Base-by-base conservation (phyloP, 106 monocot genomes). In the Platanthera guangdongensis region DNA sequence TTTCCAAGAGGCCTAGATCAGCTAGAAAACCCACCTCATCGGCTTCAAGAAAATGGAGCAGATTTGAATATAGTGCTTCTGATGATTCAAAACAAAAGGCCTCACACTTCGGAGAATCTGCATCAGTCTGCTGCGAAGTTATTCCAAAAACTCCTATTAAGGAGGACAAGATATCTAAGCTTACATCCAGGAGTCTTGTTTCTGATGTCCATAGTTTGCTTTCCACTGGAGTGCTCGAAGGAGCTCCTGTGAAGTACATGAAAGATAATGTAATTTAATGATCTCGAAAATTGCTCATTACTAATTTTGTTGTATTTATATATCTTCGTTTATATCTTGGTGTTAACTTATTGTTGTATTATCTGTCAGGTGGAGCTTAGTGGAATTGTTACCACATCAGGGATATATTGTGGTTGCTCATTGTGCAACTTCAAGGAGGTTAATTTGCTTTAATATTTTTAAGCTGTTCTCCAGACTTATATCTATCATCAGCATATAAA, bases 141-240 rank as follows among this genome's bases (percentile, higher is more conserved):
- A 65, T 7, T 12, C 65, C 65, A 65, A 65, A 65, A 65, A 65
- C 65, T 65, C 65, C 65, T 32, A 65, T 65, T 39, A 65, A 65
- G 32, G 30, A 65, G 9, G 65, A 65, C 12, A 70, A 13, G 47
- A 70, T 47, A n/a, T 47, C 15, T 48, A 70, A 70, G 28, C 18
- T 16, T 70, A 15, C 45, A 48, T 6, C 70, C 16, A 7, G 25
- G 13, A 48, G 47, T 48, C 13, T 15, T 8, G 51, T 81, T 9
- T 54, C 25, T 70, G 72, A 78, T 62, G 84, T 87, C 16, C 80
- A 68, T 57, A 55, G 60, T 48, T 75, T 93, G 60, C 84, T 90
- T 13, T 77, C 83, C 18, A 93, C 85, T 8, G 81, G 88, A 8
- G 39, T 86, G n/a, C 86, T 93, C 3, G 86, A 86, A 78, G 90